Base-by-base conservation (phyloP, 202 grass and related monocot genomes). In the Eragrostis tef region DNA sequence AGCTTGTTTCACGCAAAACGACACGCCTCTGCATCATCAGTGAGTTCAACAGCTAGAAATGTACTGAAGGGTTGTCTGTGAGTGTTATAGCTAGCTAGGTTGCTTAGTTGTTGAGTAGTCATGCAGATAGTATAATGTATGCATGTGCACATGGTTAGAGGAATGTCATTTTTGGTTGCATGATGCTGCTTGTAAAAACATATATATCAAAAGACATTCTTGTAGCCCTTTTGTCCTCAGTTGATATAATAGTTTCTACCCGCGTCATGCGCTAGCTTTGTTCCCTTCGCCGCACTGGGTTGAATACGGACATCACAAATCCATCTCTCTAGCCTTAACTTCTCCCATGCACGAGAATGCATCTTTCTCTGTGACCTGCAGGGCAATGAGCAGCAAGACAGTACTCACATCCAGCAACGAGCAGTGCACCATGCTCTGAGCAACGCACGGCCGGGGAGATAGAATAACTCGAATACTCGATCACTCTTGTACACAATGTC, bases 81-180 rank as follows among this genome's bases (percentile, higher is more conserved):
- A 75, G 63, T 44, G 43, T 48, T 47, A 6, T 63, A 81, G 61
- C n/a, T n/a, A n/a, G n/a, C 70, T 81, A 58, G 9, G 7, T 86
- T 49, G 19, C 53, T 64, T 47, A 16, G 52, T 82, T 70, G 53
- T 82, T 82, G 72, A 31, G 78, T 70, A 62, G 27, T 75, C 70
- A 60, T 75, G 58, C 14, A 75, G 74, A 86, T 74, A 54, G 21
- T 80, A 74, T 57, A 71, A 5, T 77, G 44, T 34, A 19, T 73
- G 47, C n/a, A 70, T 57, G 17, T 69, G 70, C 84, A 86, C 85
- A 87, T 87, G 71, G 78, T 87, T 76, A 70, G 64, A 77, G 71
- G 85, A 87, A 81, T 87, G 59, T 83, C 20, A 52, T 81, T 16
- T 82, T 46, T 70, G 81, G 71, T 72, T 75, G 72, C 71, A 82